Evolutionary conservation across 129 eudicot genomes (phyloP).

Genomic region (Apium graveolens): DNA sequence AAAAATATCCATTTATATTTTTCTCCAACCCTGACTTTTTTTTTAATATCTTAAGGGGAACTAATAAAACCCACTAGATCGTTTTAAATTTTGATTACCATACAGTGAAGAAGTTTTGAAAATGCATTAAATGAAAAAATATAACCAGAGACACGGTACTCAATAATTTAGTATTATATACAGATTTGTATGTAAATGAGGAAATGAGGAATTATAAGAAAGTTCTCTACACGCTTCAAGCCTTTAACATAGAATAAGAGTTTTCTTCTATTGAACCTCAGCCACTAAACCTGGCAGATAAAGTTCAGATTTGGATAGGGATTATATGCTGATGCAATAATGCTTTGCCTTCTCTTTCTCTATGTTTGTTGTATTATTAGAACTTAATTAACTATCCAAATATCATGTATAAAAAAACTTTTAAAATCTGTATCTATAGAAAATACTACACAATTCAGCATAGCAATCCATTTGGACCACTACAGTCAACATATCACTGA

Average conservation of each 20-base stretch:
- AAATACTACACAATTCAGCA: not conserved
- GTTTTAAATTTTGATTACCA: not conserved
- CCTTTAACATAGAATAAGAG: not conserved
- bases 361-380: too few species aligned
- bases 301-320: not conserved
- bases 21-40: too few species aligned
- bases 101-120: not conserved
- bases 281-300: not conserved
- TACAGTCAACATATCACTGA: too few species aligned
- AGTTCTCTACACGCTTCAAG: not conserved
- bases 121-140: not conserved
- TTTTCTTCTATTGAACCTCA: not conserved
- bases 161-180: not conserved
- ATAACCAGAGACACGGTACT: not conserved
- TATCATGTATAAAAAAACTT: not conserved
- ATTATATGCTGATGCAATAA: not conserved
- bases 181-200: not conserved
- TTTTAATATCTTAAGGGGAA: not conserved
- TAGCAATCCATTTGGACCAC: not conserved
- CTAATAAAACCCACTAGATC: not conserved
- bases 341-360: not conserved
- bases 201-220: not conserved
- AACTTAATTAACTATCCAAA: not conserved
- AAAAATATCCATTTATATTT: too few species aligned
- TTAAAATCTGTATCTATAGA: not conserved